Percentiles rank a stretch among this genome's conserved stretches.
These are phyloP conservation scores for Ploettnerulaceae sp. DNA, from an alignment of 2,329 filamentous ascomycete species.

Conservation along the genomic window DNA sequence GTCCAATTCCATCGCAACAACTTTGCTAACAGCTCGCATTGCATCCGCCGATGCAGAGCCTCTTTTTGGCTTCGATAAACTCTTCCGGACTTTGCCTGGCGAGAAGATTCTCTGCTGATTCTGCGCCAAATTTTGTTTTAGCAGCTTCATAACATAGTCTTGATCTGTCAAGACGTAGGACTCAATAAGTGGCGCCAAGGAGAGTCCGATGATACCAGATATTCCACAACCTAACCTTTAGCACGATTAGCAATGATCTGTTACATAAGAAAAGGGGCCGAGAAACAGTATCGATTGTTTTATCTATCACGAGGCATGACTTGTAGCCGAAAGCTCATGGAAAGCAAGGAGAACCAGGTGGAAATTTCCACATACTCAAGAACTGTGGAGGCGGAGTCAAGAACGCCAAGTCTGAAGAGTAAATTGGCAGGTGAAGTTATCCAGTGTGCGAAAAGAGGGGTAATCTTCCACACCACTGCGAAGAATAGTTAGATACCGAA, in stretches of 20 bases:
- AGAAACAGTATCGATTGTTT: no score
- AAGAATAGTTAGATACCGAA: constrained; percentile 13
- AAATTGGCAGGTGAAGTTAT: constrained; percentile 59
- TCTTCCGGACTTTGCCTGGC: constrained; percentile 21
- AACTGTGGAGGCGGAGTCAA: constrained; percentile 52
- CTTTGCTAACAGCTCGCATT: constrained; percentile 32
- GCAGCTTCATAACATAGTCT: constrained; percentile 70
- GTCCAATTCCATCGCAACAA: constrained; percentile 63
- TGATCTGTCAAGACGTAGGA: constrained; percentile 82
- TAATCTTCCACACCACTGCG: constrained; percentile 85
- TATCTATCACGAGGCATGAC: no score
- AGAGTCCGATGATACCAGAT: constrained; percentile 70
- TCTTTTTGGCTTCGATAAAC: constrained; percentile 23
- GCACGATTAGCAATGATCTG: no score
- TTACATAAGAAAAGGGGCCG: no score
- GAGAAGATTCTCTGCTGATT: constrained; percentile 40
- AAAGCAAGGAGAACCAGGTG: no score
- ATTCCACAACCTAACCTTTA: constrained; percentile 90
- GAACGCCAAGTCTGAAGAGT: constrained; percentile 52
- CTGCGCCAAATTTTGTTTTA: constrained; percentile 70
- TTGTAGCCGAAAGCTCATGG: no score
- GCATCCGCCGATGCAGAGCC: neutral
- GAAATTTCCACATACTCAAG: no score
- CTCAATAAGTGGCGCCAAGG: constrained; percentile 55
- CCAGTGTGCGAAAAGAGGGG: constrained; percentile 78